Evolutionary conservation across 495 filamentous ascomycete species (phyloP), one percentile per base, ranked within the genome.

Genomic region (Acidiella bohemica): DNA sequence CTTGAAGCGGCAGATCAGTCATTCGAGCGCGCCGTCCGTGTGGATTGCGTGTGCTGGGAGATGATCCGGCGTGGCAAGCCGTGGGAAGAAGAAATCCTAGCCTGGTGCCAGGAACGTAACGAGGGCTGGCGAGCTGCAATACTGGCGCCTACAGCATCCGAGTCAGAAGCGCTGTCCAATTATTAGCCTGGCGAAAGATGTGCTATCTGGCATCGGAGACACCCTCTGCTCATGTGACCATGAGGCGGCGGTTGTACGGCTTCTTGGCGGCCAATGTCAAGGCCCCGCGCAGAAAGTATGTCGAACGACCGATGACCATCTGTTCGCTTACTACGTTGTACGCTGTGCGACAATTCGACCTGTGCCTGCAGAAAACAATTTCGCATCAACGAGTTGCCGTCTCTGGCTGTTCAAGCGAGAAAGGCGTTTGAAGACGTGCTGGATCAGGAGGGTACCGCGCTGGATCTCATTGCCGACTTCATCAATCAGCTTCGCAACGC

Each of bases 41-140:
- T 95, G 86, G 86, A 64, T 87, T 50, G 76, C 78, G 13, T n/a
- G n/a, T 86, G 79, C 58, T 93, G 81, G 67, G 84, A 93, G 57
- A 79, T 93, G 72, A 62, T 93, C 7, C 72, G 86, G 34, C 75
- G 84, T 33, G 85, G 87, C 2, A 75, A 70, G 45, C 68, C 65
- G 36, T 78, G 79, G 69, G 60, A 66, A 4, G 75, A 78, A 37
- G n/a, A n/a, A n/a, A 77, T 95, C 38, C 67, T 73, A 36, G 81
- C 85, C 23, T 93, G 83, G 83, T 86, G 79, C 46, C 62, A 76
- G 27, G 75, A 79, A 32, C 70, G 79, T 32, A 75, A 79, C 21
- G 85, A 93, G 57, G 67, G 72, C 31, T 96, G 90, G 88, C 76
- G 90, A 41, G 84, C 84, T 13, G 71, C 76, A 5, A 72, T 71